Base-by-base conservation (phyloP, 495 filamentous ascomycete species). In the Chaetomium cochliodes region DNA sequence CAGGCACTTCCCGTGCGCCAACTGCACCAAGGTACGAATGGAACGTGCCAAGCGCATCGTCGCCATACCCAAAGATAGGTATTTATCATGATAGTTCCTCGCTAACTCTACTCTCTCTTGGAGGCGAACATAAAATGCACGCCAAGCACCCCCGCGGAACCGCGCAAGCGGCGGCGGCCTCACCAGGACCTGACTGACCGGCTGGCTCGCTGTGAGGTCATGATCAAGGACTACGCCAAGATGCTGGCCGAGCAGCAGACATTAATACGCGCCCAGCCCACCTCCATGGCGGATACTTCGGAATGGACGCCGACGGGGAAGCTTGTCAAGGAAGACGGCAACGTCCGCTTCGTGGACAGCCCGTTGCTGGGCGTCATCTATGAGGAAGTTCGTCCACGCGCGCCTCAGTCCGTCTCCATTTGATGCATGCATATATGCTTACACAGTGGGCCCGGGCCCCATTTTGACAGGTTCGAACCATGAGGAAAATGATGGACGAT, bases 1-100 rank as follows among this genome's bases (percentile, higher is more conserved):
- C 70, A 84, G 87, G 50, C 80, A 82, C 47, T 87, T 85, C 72
- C 87, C 88, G 22, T 90, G 88, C 67, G 80, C 83, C 52, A 87
- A 89, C 51, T 90, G 88, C 69, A 70, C 73, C 55, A 87, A 87
- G 72, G 76, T 79, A 60, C 61, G 33, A 37, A n/a, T n/a, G n/a
- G n/a, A 37, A 37, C 11, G 67, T 56, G 16, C 16, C 46, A n/a
- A 39, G 39, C 39, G 1, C 44, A 25, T 26, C 47, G 30, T 60
- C 20, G 49, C 70, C 55, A 71, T 67, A 5, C 56, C 13, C 23
- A 20, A 20, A 1, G 12, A 23, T n/a, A 30, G 62, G 66, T 71
- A 42, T 11, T 11, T 7, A 9, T 22, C 13, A 25, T 30, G 42
- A 13, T 22, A 20, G 6, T 39, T 12, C 46, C 44, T 15, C 39